A percentile compares a stretch with the other conserved stretches of the same genome.
Evolutionary conservation across 1,284 basidiomycete species (phyloP).

Genomic region (Rhodotorula sp.): DNA sequence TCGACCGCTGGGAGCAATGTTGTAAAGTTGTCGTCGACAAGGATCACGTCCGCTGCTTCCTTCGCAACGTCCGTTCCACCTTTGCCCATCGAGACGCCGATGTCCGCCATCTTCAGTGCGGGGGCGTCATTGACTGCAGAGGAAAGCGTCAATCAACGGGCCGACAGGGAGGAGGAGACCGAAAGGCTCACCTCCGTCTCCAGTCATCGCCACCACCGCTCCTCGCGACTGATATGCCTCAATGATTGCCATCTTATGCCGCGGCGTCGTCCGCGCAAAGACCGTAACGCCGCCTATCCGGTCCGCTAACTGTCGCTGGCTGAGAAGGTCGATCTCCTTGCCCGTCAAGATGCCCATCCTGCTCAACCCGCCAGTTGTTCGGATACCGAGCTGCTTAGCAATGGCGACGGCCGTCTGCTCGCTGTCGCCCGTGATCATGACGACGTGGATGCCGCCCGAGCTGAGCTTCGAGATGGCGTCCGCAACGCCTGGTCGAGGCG

Average conservation of each 20-base stretch:
- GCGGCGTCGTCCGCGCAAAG: constrained; percentile 90
- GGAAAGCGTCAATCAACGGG: neutral
- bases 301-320: constrained; percentile 74
- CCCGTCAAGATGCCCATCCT: constrained; percentile 67
- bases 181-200: constrained; percentile 68
- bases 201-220: constrained; percentile 93
- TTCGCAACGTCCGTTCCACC: constrained; percentile 97
- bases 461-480: constrained; percentile 79
- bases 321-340: constrained; percentile 79
- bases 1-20: constrained; percentile 92
- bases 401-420: constrained; percentile 88
- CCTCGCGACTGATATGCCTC: constrained; percentile 86
- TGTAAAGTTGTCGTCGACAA: constrained; percentile 96
- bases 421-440: constrained; percentile 98
- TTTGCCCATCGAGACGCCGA: constrained; percentile 95
- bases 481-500: constrained; percentile 87
- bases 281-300: constrained; percentile 77
- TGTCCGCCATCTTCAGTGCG: constrained; percentile 95
- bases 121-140: constrained; percentile 88
- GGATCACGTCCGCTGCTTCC: constrained; percentile 93
- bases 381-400: constrained; percentile 82
- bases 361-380: constrained; percentile 37
- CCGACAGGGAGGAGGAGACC: no score
- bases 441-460: constrained; percentile 82
- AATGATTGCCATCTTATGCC: constrained; percentile 96